Base-by-base conservation (phyloP, 495 filamentous ascomycete species). In the Pyronema omphalodes region DNA sequence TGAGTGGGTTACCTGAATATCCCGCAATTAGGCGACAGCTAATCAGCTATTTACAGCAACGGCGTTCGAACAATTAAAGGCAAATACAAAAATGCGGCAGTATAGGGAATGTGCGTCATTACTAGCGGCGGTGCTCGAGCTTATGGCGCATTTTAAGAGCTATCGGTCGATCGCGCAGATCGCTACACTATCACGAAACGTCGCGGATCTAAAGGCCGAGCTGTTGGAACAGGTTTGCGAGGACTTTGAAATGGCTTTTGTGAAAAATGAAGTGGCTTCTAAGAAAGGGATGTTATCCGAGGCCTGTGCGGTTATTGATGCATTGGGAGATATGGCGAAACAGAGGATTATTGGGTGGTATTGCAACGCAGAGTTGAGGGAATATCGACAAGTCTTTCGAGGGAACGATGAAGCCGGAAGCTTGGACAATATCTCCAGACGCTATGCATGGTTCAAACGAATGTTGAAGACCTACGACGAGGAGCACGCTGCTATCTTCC, bases 161-260 rank as follows among this genome's bases (percentile, higher is more conserved):
- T 96, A 96, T 66, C 76, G 93, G 54, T 93, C 86, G 54, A 95
- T 99, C 41, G 88, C 95, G 65, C 91, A 99, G 72, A 96, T 99
- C 59, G 91, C 91, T 14, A 84, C 86, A 3, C 76, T 98, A 36
- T 88, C 85, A 62, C 78, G 86, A 43, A 94, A 93, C 63, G 91
- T 98, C 37, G 84, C 87, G 18, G 91, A 98, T 58, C 74, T 98
- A 52, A 93, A 96, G 69, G 74, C 89, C 40, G 91, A 96, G 67
- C 71, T 98, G 34, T 71, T 94, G 55, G 91, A 98, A 70, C 93
- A 98, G 67, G 80, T 96, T 17, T 98, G 91, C 67, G 91, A 96
- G 69, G 91, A 98, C 67, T 96, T 98, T 60, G 91, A 98, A 72
- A 74, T 94, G 44, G 81, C 82, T 0, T 96, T 96, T 68, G 85